phyloP scores from a whole-genome alignment of 148 eudicot genomes.

The Chenopodium formosanum region DNA sequence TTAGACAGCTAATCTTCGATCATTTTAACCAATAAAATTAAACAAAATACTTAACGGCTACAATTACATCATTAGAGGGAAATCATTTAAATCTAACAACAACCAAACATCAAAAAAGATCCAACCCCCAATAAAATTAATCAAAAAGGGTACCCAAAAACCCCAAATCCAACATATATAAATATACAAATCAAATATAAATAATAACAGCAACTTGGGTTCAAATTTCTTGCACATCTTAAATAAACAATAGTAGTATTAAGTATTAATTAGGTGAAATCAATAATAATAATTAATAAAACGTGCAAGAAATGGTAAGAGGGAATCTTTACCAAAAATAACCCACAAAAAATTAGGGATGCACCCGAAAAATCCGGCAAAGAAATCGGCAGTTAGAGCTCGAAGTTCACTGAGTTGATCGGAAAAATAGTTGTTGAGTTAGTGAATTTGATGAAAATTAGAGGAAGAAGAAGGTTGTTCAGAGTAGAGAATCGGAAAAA shows the following conservation, averaged over 20 bases:
- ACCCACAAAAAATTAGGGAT: neutral
- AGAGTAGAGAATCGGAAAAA: neutral
- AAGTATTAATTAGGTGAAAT: neutral
- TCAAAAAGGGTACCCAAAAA: neutral
- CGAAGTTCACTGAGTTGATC: neutral
- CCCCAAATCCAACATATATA: neutral
- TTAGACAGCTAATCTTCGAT: neutral
- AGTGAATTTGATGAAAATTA: neutral
- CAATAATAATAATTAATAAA: neutral
- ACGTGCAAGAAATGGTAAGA: conserved; percentile 13
- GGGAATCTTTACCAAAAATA: conserved; percentile 8
- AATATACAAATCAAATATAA: neutral
- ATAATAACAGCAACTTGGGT: neutral
- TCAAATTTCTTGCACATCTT: neutral
- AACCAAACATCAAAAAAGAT: neutral
- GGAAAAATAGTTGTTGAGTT: neutral
- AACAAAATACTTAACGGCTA: neutral
- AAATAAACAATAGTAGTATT: neutral
- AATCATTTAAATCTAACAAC: neutral
- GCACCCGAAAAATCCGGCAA: neutral
- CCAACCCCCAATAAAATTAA: neutral
- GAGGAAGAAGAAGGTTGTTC: neutral
- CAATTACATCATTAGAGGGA: neutral
- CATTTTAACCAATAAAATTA: neutral
- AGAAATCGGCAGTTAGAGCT: neutral